These are phyloP conservation scores for Epichloe elymi DNA, from an alignment of 2,329 filamentous ascomycete species.

Conservation along the genomic window DNA sequence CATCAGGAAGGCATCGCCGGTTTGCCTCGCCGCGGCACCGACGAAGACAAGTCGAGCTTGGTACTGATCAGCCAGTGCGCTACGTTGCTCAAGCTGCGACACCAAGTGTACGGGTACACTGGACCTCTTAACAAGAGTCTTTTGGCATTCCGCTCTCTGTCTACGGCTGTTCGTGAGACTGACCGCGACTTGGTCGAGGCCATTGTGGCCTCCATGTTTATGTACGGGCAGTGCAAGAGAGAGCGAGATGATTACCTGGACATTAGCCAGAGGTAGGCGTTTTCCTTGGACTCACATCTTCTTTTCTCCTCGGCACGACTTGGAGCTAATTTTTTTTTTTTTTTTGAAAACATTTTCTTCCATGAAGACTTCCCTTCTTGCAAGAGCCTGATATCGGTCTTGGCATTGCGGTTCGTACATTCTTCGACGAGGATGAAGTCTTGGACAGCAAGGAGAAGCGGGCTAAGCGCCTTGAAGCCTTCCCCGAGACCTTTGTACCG, in stretches of 20 bases:
- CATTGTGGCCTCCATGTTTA: constrained; percentile 64
- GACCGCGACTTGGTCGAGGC: constrained; percentile 78
- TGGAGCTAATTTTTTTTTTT: background rate
- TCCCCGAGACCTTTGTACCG: constrained; percentile 42
- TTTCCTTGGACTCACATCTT: background rate
- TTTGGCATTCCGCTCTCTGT: constrained; percentile 73
- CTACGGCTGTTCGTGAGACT: constrained; percentile 63
- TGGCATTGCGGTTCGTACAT: constrained; percentile 68
- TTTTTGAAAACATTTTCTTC: too few relatives aligned
- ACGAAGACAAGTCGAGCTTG: constrained; percentile 64
- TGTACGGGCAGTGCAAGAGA: constrained; percentile 66
- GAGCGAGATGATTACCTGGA: constrained; percentile 52
- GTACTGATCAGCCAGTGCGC: constrained; percentile 78
- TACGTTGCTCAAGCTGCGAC: constrained; percentile 67
- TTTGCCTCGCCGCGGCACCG: constrained; percentile 41
- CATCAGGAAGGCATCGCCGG: constrained; percentile 44
- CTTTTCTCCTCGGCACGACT: background rate
- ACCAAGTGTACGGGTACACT: constrained; percentile 81
- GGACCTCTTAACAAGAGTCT: constrained; percentile 86
- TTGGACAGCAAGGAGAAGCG: constrained; percentile 37
- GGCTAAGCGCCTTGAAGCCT: constrained; percentile 31
- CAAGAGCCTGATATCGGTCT: constrained; percentile 61
- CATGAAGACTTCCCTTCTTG: constrained; percentile 50
- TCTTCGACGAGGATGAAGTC: constrained; percentile 57
- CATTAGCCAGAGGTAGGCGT: constrained; percentile 56